phyloP scores from a whole-genome alignment of 257 asterid species.

The Lantana camara region DNA sequence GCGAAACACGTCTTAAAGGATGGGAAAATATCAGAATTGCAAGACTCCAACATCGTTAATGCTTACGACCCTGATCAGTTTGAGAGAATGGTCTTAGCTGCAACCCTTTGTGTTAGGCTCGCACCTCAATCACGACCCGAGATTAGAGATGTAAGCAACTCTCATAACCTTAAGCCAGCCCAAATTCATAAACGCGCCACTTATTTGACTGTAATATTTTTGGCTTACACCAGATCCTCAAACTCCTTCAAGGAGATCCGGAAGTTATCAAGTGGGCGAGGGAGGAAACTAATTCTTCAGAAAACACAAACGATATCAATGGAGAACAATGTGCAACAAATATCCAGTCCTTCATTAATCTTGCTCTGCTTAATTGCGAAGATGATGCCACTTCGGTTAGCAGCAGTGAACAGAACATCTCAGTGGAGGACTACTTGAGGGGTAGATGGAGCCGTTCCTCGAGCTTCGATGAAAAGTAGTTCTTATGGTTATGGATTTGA shows the following conservation, averaged over 20 bases:
- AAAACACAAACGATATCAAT: slow-evolving; percentile 34
- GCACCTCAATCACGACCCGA: slow-evolving; percentile 64
- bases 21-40: slow-evolving; percentile 55
- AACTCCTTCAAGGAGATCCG: slow-evolving; percentile 70
- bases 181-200: background rate
- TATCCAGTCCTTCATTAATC: slow-evolving; percentile 71
- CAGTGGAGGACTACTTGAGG: slow-evolving; percentile 73
- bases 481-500: slow-evolving; percentile 13
- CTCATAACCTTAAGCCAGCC: background rate
- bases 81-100: slow-evolving; percentile 64
- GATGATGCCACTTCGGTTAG: slow-evolving; percentile 59
- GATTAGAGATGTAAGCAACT: slow-evolving; percentile 50
- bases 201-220: background rate
- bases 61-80: slow-evolving; percentile 54
- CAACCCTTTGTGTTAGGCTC: slow-evolving; percentile 70
- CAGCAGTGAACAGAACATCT: slow-evolving; percentile 60
- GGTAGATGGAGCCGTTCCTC: slow-evolving; percentile 79
- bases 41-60: slow-evolving; percentile 54
- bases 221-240: slow-evolving; percentile 49
- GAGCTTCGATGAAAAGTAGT: slow-evolving; percentile 47
- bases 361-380: slow-evolving; percentile 66
- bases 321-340: slow-evolving; percentile 49
- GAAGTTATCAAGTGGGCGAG: slow-evolving; percentile 61
- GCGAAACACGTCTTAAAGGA: slow-evolving; percentile 58
- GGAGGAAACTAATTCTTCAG: slow-evolving; percentile 40